Percentiles rank a stretch among this genome's conserved stretches.
Evolutionary conservation across 2,329 filamentous ascomycete genomes (phyloP).

Genomic region (Mycocentrospora acerina): DNA sequence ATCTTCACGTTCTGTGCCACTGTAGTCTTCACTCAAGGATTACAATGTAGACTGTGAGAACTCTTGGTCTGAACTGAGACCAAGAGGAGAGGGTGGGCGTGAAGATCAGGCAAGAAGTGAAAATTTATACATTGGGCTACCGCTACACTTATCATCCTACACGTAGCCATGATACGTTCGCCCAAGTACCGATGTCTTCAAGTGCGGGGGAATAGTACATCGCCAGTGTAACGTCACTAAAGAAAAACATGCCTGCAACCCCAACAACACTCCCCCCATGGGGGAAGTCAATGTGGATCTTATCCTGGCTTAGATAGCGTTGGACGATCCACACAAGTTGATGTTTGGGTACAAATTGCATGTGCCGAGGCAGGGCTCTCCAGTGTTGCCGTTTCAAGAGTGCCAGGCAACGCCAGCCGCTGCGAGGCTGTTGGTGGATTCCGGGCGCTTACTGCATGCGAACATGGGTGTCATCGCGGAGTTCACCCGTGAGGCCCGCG

Average conservation of each 20-base stretch:
- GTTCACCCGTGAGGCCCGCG: too few species aligned
- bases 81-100: too few species aligned
- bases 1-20: constrained; percentile 6
- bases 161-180: background rate
- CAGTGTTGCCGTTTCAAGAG: constrained; percentile 16
- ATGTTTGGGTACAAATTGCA: constrained; percentile 5
- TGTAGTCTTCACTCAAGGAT: background rate
- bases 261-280: constrained; percentile 3
- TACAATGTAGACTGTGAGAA: too few species aligned
- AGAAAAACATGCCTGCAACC: background rate
- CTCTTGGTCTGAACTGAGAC: too few species aligned
- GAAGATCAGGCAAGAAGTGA: background rate
- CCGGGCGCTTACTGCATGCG: too few species aligned
- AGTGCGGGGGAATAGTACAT: background rate
- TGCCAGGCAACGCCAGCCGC: constrained; percentile 5
- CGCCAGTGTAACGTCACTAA: constrained; percentile 8
- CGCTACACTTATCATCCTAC: constrained; percentile 1
- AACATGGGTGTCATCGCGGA: too few species aligned
- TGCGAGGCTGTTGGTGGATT: too few species aligned
- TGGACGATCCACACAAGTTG: background rate
- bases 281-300: constrained; percentile 1
- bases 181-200: constrained; percentile 1
- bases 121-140: background rate
- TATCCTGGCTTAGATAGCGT: constrained; percentile 1
- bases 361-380: constrained; percentile 16